Evolutionary conservation across 192 early-diverging fungal species (phyloP).

Genomic region (Powellomyces hirtus): DNA sequence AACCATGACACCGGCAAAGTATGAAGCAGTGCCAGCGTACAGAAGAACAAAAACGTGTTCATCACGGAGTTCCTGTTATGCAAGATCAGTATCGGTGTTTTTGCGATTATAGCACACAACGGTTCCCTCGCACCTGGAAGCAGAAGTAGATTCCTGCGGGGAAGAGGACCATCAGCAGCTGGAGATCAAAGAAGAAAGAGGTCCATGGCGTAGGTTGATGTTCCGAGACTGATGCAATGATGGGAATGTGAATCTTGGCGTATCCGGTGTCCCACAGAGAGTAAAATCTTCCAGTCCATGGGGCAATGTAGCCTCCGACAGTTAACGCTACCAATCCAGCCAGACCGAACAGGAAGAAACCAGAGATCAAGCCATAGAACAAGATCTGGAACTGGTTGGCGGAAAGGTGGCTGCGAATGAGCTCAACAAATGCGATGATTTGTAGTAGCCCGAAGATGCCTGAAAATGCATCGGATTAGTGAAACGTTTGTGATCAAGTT

Average conservation of each 20-base stretch:
- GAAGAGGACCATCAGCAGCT: conserved; percentile 93
- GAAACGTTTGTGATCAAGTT: neutral
- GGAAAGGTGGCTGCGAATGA: conserved; percentile 75
- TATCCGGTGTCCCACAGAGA: conserved; percentile 99
- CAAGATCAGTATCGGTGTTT: neutral
- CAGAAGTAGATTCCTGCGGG: conserved; percentile 98
- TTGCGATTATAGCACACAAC: too few relatives aligned
- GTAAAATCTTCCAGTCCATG: conserved; percentile 99
- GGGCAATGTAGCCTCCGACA: conserved; percentile 84
- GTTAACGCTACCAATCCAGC: conserved; percentile 72
- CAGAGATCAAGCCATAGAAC: conserved; percentile 64
- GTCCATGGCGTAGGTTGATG: conserved; percentile 99
- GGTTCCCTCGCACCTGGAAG: conserved; percentile 59
- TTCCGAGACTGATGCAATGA: conserved; percentile 99
- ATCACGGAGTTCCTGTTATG: conserved; percentile 73
- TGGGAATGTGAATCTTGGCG: conserved; percentile 98
- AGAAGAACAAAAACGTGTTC: conserved; percentile 96
- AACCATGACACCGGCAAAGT: conserved; percentile 99
- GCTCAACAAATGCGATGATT: conserved; percentile 88
- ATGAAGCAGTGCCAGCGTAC: conserved; percentile 96
- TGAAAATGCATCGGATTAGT: conserved; percentile 14
- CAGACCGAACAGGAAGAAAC: conserved; percentile 55
- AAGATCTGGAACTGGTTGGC: conserved; percentile 83
- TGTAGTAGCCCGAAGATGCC: conserved; percentile 96
- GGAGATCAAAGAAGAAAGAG: conserved; percentile 98